These are phyloP conservation scores for Neostapfia colusana DNA, from an alignment of 176 grass and related monocot species.

Conservation along the genomic window DNA sequence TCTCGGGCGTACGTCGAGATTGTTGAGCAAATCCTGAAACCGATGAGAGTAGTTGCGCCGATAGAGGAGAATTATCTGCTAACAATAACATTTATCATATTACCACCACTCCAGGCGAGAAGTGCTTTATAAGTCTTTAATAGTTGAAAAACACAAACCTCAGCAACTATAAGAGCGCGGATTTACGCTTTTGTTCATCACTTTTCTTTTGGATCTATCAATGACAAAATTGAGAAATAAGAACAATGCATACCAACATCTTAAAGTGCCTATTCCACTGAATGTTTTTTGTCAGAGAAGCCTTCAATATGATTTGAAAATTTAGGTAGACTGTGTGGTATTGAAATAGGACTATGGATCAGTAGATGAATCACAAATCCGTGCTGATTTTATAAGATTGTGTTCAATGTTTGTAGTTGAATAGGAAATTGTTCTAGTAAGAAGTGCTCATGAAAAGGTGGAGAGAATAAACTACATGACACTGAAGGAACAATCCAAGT, in stretches of 20 bases:
- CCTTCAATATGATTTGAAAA: constrained; percentile 9
- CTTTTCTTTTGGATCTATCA: constrained; percentile 79
- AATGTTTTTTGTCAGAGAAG: not conserved
- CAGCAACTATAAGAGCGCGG: constrained; percentile 82
- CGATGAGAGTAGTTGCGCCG: no score
- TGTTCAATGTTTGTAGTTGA: not conserved
- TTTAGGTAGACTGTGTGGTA: not conserved
- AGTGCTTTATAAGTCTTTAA: not conserved
- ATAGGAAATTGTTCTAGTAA: not conserved
- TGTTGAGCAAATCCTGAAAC: no score
- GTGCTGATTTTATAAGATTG: not conserved
- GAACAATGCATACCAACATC: constrained; percentile 7
- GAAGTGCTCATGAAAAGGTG: not conserved
- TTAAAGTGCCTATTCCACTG: not conserved
- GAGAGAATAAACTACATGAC: not conserved
- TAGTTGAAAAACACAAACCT: constrained; percentile 56
- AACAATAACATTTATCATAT: constrained; percentile 32
- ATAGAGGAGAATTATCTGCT: no score
- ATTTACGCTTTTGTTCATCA: constrained; percentile 68
- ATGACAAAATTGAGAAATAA: constrained; percentile 30
- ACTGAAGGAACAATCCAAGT: not conserved
- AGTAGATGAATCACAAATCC: not conserved
- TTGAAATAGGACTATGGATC: not conserved
- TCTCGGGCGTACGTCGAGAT: no score
- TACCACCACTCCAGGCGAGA: not conserved